Evolutionary conservation across 306 rosid genomes (phyloP).

Genomic region (Dryas drummondii): DNA sequence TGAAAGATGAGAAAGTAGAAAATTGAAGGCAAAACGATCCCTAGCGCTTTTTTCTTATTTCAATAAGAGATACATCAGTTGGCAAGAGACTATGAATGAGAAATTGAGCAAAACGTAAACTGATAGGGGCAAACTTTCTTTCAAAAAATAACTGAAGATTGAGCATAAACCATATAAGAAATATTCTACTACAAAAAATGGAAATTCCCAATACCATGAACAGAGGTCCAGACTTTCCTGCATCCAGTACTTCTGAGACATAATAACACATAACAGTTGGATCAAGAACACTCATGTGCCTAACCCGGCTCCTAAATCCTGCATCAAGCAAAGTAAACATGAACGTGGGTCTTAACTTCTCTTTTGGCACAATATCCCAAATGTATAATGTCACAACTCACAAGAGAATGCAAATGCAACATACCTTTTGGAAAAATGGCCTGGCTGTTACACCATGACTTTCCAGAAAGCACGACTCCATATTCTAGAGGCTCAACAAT

Average conservation of each 20-base stretch:
- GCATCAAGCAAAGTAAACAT: conserved; percentile 43
- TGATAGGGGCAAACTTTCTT: neutral
- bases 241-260: conserved; percentile 87
- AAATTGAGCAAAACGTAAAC: neutral
- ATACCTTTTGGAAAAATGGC: conserved; percentile 94
- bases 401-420: conserved; percentile 9
- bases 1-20: neutral
- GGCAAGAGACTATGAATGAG: neutral
- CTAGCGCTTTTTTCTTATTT: neutral
- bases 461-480: conserved; percentile 85
- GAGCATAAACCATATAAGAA: neutral
- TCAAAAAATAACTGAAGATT: neutral
- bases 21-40: neutral
- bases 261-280: conserved; percentile 75
- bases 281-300: conserved; percentile 70
- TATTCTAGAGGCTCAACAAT: conserved; percentile 86
- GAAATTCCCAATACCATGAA: conserved; percentile 71
- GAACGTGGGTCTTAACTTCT: neutral
- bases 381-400: neutral
- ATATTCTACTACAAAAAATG: conserved; percentile 3
- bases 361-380: neutral
- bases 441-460: conserved; percentile 87
- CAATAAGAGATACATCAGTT: neutral
- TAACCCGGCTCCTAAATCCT: conserved; percentile 94
- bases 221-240: conserved; percentile 72